Evolutionary conservation across 2,329 filamentous ascomycete species (phyloP).

Genomic region (Coniochaeta sp.): DNA sequence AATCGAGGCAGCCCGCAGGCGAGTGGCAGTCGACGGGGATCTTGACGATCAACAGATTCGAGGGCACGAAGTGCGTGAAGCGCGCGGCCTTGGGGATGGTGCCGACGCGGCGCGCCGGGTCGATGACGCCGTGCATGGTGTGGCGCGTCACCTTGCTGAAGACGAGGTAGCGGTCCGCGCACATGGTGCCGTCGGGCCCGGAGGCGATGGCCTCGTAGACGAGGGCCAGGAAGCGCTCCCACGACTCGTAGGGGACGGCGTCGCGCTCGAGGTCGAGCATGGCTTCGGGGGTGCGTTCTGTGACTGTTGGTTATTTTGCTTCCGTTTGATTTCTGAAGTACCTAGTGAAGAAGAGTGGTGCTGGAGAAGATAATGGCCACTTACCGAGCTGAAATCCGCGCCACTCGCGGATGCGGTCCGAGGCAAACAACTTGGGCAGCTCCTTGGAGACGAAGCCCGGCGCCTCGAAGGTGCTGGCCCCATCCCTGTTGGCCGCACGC

Average conservation of each 20-base stretch:
- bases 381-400: not conserved
- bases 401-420: not conserved
- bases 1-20: not conserved
- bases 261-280: not conserved
- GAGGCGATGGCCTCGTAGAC: not conserved
- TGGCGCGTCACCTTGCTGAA: not conserved
- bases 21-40: not conserved
- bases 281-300: not conserved
- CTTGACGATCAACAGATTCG: not conserved
- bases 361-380: too few species aligned
- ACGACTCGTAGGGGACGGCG: not conserved
- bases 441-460: not conserved
- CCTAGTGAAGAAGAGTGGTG: too few species aligned
- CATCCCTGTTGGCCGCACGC: not conserved
- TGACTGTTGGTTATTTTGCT: not conserved
- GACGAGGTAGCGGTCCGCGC: not conserved
- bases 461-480: not conserved
- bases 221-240: not conserved
- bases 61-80: not conserved
- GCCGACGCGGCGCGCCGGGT: not conserved
- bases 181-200: not conserved
- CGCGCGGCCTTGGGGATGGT: not conserved
- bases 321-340: too few species aligned
- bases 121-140: not conserved
- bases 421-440: not conserved